phyloP scores from a whole-genome alignment of 164 flowering plant genomes.

The Annona squamosa region DNA sequence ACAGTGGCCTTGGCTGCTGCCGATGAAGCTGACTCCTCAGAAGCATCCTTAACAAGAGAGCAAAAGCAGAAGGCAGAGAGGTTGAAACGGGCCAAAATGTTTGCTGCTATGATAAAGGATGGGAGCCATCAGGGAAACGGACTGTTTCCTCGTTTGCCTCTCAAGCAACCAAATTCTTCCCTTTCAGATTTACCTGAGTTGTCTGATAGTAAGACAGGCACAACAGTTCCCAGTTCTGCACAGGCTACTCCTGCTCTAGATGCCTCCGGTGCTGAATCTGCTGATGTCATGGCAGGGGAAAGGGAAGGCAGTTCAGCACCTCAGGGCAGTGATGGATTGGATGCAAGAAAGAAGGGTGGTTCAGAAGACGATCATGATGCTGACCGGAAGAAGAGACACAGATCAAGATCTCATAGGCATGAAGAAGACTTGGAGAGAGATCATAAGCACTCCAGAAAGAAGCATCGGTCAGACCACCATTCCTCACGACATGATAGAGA shows the following conservation, averaged over 20 bases:
- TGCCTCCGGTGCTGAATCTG: conserved; percentile 26
- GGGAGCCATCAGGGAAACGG: conserved; percentile 38
- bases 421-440: conserved; percentile 27
- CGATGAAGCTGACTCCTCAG: conserved; percentile 65
- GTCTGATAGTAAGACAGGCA: conserved; percentile 7
- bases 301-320: conserved; percentile 60
- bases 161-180: conserved; percentile 41
- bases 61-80: conserved; percentile 87
- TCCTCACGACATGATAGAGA: conserved; percentile 45
- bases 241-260: conserved; percentile 10
- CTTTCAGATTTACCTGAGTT: conserved; percentile 21
- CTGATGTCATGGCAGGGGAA: conserved; percentile 26
- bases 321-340: conserved; percentile 21
- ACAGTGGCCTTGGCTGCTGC: conserved; percentile 55
- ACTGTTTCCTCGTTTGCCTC: conserved; percentile 33
- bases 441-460: conserved; percentile 40
- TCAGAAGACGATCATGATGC: conserved; percentile 23
- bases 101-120: conserved; percentile 67
- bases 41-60: conserved; percentile 60
- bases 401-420: conserved; percentile 32
- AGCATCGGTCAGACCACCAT: conserved; percentile 40
- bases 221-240: conserved; percentile 2
- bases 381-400: conserved; percentile 17
- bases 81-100: conserved; percentile 88
- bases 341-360: conserved; percentile 23